Base-by-base conservation (phyloP, 768 basidiomycete genomes). In the Mycena polygramma region DNA sequence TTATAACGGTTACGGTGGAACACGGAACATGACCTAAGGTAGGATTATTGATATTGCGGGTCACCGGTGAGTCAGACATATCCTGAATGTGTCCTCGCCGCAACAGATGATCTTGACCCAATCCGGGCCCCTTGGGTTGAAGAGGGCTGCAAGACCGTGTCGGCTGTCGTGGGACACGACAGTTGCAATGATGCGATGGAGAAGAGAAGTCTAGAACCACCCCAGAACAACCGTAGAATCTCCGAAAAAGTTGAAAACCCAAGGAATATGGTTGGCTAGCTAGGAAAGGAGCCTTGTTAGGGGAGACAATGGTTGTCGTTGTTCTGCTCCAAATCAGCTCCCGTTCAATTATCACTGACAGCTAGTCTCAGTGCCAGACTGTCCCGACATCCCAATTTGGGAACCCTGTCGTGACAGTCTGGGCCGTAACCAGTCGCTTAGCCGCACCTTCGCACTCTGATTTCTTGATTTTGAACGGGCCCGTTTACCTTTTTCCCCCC, bases 1-100 rank as follows among this genome's bases (percentile, higher is more conserved):
- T 65, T 57, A 57, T 55, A 65, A 65, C 54, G 63, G 63, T 36
- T 57, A 54, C 55, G 63, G 22, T 55, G 30, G 45, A 13, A 30
- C 24, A 22, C 63, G 63, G 63, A 64, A 54, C 60, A 61, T 48
- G 59, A 48, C 41, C 24, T 22, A 36, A 35, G 35, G n/a, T 22
- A 14, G 10, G 30, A 20, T 41, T 30, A 41, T 39, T 41, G 30
- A 41, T 35, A 46, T 35, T 35, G 54, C 20, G 36, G n/a, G 54
- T 4, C 10, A 14, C 39, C 37, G 57, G 41, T 41, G 57, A 36
- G 35, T 36, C 35, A 54, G 24, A 17, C 10, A 43, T 41, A 22
- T 15, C 57, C 57, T 20, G 39, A 7, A 54, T 6, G 9, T 30
- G 52, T 54, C 35, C 8, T 30, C 17, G n/a, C 22, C 22, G 51